Evolutionary conservation across 2,329 filamentous ascomycete species (phyloP).

Genomic region (Ustulina deusta): DNA sequence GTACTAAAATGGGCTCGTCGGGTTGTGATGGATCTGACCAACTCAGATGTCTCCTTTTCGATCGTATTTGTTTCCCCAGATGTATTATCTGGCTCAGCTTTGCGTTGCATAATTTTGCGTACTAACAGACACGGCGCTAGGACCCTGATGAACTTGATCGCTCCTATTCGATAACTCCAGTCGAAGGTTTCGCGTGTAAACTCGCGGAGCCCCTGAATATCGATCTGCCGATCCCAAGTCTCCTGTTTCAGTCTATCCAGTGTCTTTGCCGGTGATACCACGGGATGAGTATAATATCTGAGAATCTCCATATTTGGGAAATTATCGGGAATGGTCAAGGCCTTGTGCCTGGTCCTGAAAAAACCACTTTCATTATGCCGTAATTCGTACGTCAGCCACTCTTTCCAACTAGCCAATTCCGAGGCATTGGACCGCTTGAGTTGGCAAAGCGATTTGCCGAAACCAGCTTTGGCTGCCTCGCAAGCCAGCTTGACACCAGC

Average conservation of each 20-base stretch:
- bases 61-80: slow-evolving; percentile 51
- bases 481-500: slow-evolving; percentile 91
- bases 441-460: slow-evolving; percentile 79
- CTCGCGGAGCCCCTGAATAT: slow-evolving; percentile 74
- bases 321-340: slow-evolving; percentile 78
- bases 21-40: slow-evolving; percentile 76
- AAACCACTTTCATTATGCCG: slow-evolving; percentile 84
- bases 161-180: slow-evolving; percentile 83
- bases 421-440: slow-evolving; percentile 69
- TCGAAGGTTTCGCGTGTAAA: slow-evolving; percentile 87
- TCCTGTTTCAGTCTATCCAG: slow-evolving; percentile 67
- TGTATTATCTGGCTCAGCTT: slow-evolving; percentile 48
- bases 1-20: slow-evolving; percentile 78
- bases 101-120: slow-evolving; percentile 64
- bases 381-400: slow-evolving; percentile 78
- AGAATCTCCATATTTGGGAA: slow-evolving; percentile 86
- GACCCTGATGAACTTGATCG: slow-evolving; percentile 85
- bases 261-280: slow-evolving; percentile 74
- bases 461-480: slow-evolving; percentile 89
- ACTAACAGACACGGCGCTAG: slow-evolving; percentile 81
- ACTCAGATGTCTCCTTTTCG: slow-evolving; percentile 60
- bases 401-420: slow-evolving; percentile 77
- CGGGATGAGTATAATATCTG: slow-evolving; percentile 88
- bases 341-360: slow-evolving; percentile 81
- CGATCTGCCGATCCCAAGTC: slow-evolving; percentile 72